phyloP scores from a whole-genome alignment of 2,329 filamentous ascomycete species.

The Juglanconis oblonga region DNA sequence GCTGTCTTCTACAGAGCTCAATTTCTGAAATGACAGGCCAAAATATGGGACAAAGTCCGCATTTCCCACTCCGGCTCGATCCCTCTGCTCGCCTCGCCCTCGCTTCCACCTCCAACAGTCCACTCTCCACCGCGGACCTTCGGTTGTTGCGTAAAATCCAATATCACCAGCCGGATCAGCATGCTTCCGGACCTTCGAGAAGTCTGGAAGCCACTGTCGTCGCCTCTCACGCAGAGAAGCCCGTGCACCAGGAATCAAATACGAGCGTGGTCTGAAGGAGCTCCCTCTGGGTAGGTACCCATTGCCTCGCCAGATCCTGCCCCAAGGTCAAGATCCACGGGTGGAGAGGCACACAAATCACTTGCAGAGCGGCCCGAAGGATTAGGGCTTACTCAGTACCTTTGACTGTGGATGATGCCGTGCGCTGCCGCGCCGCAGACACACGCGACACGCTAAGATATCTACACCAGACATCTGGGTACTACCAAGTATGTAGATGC shows the following conservation, averaged over 20 bases:
- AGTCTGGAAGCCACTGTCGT: background rate
- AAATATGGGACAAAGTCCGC: background rate
- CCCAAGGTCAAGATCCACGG: background rate
- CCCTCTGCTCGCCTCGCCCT: constrained; percentile 4
- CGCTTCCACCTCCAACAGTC: background rate
- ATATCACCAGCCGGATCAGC: background rate
- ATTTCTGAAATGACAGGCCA: background rate
- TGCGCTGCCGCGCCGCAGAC: background rate
- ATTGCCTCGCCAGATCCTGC: background rate
- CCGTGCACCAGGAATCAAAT: no score
- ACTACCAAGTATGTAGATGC: background rate
- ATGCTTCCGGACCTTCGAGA: background rate
- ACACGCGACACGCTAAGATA: background rate
- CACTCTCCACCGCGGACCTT: background rate
- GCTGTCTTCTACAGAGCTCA: background rate
- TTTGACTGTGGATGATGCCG: background rate
- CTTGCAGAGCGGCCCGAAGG: constrained; percentile 6
- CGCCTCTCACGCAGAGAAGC: background rate
- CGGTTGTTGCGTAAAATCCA: background rate
- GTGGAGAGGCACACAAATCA: background rate
- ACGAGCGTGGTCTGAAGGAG: background rate
- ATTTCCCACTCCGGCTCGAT: constrained; percentile 1
- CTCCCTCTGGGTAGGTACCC: background rate
- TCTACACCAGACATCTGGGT: background rate
- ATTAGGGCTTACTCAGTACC: background rate